Base-by-base conservation (phyloP, 306 rosid genomes). In the Datisca glomerata region DNA sequence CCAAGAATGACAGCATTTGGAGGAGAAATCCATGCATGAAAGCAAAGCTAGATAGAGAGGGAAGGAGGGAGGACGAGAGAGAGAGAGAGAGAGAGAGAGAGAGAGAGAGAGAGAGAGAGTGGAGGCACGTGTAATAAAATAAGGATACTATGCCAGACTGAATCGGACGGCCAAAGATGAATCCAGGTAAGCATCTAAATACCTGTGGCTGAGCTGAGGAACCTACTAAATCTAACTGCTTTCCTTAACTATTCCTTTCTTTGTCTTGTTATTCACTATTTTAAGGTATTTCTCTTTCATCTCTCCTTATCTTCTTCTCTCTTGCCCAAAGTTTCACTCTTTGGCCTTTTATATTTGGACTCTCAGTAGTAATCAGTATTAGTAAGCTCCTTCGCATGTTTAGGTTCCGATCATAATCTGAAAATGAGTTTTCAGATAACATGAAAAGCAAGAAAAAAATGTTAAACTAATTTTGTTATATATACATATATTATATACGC, bases 11-110 rank as follows among this genome's bases (percentile, higher is more conserved):
- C 10, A 6, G 33, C 33, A 6, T 28, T 72, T 75, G 93, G 96
- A 80, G 86, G 96, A 70, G 93, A 81, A 81, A 81, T 73, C 85
- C 94, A 81, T 86, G 93, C 96, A 86, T 68, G 94, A 75, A 79
- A 81, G 83, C 83, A 78, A 81, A 74, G 77, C 37, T 61, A 24
- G 65, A 58, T n/a, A 45, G 2, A 18, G 48, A 37, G 55, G 25
- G 42, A 21, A 65, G 24, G 38, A 46, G 39, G 9, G 20, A 68
- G 51, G 41, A 45, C 53, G 32, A 24, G 43, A 56, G 54, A 24
- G 44, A 43, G n/a, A 65, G 49, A 45, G 2, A 65, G 49, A 45
- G 2, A 18, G 48, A 37, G 55, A 32, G 42, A 21, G 68, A 29
- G 38, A 46, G 39, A 13, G 20, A 68, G 51, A 41, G 48, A 57